These are phyloP conservation scores for Juglanconis oblonga DNA, from an alignment of 2,329 filamentous ascomycete genomes.

Conservation along the genomic window DNA sequence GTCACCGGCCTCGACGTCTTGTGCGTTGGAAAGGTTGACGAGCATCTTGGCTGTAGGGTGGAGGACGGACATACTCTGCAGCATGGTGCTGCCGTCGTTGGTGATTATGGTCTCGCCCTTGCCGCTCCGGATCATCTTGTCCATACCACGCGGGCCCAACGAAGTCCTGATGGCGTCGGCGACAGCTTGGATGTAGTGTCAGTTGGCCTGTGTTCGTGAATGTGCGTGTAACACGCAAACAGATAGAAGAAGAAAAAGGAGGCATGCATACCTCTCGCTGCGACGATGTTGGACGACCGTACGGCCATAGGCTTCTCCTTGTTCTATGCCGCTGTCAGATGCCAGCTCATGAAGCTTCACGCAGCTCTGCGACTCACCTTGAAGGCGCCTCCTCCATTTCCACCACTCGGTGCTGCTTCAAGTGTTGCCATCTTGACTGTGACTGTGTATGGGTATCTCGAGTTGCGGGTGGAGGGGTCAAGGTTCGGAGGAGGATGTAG, in stretches of 20 bases:
- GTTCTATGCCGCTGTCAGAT: conserved; percentile 48
- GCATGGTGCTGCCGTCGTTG: conserved; percentile 99
- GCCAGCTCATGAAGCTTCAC: conserved; percentile 16
- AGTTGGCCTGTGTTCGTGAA: conserved; percentile 1
- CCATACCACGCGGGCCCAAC: conserved; percentile 93
- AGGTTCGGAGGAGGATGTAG: conserved; percentile 1
- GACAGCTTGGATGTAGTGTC: conserved; percentile 62
- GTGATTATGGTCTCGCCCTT: conserved; percentile 98
- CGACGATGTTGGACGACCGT: conserved; percentile 92
- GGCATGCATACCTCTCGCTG: conserved; percentile 73
- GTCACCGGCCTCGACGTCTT: conserved; percentile 97
- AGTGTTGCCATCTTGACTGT: conserved; percentile 40
- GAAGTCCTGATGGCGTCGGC: conserved; percentile 97
- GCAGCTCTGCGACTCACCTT: conserved; percentile 41
- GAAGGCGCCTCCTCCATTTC: conserved; percentile 50
- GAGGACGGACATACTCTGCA: conserved; percentile 98
- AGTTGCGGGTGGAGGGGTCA: conserved; percentile 15
- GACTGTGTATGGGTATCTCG: not conserved
- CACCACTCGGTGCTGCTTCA: conserved; percentile 40
- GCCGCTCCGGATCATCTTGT: conserved; percentile 98
- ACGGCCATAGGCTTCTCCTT: conserved; percentile 99
- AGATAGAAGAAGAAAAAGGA: not conserved
- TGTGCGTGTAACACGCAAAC: not conserved
- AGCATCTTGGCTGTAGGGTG: conserved; percentile 99
- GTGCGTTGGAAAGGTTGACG: conserved; percentile 92